Conservation (phyloP, 352 stramenopile species). For the Globisporangium sylvaticum region DNA sequence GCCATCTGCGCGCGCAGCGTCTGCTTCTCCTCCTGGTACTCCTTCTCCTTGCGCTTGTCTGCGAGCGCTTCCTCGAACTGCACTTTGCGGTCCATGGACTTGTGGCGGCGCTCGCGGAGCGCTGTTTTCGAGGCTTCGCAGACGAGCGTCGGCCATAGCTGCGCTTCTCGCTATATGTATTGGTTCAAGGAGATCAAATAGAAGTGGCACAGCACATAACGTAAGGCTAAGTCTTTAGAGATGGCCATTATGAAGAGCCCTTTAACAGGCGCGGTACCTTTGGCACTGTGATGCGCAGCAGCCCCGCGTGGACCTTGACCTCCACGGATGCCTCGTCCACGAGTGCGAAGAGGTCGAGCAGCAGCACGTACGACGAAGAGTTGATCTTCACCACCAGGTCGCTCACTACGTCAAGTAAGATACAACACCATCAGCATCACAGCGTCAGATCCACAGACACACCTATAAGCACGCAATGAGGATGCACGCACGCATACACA, state of each 20-base stretch:
- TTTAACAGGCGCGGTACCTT: too few relatives aligned
- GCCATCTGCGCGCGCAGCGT: slow-evolving; percentile 78
- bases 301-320: slow-evolving; percentile 40
- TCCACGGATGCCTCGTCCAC: slow-evolving; percentile 51
- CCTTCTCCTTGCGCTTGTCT: slow-evolving; percentile 49
- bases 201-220: too few relatives aligned
- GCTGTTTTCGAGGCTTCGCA: slow-evolving; percentile 33
- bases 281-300: slow-evolving; percentile 45
- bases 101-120: slow-evolving; percentile 36
- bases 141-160: slow-evolving; percentile 44
- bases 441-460: not conserved
- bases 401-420: slow-evolving; percentile 37
- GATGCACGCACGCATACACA: not conserved
- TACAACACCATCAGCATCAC: not conserved
- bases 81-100: slow-evolving; percentile 63
- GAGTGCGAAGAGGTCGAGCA: slow-evolving; percentile 56
- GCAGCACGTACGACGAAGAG: slow-evolving; percentile 62
- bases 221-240: too few relatives aligned
- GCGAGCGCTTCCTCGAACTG: slow-evolving; percentile 33
- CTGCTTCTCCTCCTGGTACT: slow-evolving; percentile 65
- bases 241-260: too few relatives aligned
- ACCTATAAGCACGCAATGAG: not conserved
- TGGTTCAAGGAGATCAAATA: not conserved
- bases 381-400: slow-evolving; percentile 83
- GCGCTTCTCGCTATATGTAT: not conserved